phyloP scores from a whole-genome alignment of 139 green algal species.

The Mesotaenium endlicherianum region DNA sequence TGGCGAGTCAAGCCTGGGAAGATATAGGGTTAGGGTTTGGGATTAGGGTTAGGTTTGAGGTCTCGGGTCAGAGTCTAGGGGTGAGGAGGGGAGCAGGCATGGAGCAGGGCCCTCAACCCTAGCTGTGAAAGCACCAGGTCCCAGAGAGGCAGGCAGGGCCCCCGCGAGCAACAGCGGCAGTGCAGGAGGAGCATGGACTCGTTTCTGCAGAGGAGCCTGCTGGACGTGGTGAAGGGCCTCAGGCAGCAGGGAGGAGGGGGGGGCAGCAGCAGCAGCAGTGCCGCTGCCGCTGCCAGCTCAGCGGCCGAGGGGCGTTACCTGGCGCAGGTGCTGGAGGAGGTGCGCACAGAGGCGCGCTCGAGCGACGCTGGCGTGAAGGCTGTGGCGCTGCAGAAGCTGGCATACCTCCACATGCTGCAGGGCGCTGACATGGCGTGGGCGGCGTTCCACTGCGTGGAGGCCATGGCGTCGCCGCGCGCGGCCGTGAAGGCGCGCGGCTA shows the following conservation, averaged over 20 bases:
- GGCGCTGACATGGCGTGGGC: slow-evolving; percentile 54
- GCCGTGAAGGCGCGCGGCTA: slow-evolving; percentile 53
- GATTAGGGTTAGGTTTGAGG: too few relatives aligned
- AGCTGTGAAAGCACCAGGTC: not conserved
- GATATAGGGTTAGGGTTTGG: too few relatives aligned
- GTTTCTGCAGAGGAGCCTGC: slow-evolving; percentile 45
- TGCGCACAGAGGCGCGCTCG: slow-evolving; percentile 39
- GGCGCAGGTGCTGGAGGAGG: slow-evolving; percentile 27
- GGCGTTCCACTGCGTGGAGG: slow-evolving; percentile 58
- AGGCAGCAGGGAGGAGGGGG: not conserved
- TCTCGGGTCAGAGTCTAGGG: too few relatives aligned
- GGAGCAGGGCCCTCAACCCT: too few relatives aligned
- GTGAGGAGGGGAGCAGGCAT: too few relatives aligned
- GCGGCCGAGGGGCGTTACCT: slow-evolving; percentile 6
- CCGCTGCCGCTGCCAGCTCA: not conserved
- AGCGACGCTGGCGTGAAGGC: slow-evolving; percentile 51
- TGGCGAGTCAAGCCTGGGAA: too few relatives aligned
- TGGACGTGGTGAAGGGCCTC: slow-evolving; percentile 41
- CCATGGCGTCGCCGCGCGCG: slow-evolving; percentile 20
- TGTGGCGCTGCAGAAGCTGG: slow-evolving; percentile 56
- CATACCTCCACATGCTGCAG: slow-evolving; percentile 57
- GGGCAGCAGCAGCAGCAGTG: not conserved
- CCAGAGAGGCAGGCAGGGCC: not conserved
- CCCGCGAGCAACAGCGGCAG: too few relatives aligned
- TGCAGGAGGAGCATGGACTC: too few relatives aligned